Conservation (phyloP, 2,329 filamentous ascomycete species). For the Hymenoscyphus infarciens region DNA sequence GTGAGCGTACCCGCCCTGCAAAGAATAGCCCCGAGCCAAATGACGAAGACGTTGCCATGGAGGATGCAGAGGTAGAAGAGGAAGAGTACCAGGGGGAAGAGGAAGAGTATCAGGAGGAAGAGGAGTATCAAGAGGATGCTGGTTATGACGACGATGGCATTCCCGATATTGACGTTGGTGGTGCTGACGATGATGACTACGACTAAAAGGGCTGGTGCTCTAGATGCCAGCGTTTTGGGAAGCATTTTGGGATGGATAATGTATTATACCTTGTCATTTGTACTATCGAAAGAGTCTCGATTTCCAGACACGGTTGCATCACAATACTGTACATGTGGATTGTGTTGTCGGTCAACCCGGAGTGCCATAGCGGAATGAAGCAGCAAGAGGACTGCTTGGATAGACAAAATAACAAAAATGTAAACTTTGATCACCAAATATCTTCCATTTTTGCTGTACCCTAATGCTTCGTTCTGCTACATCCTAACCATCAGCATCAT, state of each 20-base stretch:
- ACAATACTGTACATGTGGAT: not conserved
- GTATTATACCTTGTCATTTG: conserved; percentile 2
- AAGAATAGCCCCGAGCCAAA: not conserved
- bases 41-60: not conserved
- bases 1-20: not conserved
- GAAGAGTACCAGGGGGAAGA: not conserved
- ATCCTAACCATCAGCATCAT: conserved; percentile 40
- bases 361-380: not conserved
- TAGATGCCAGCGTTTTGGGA: not conserved
- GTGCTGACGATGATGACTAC: not conserved
- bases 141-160: not conserved
- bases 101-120: not conserved
- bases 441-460: not conserved
- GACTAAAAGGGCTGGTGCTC: not conserved
- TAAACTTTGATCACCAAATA: not conserved
- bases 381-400: not conserved
- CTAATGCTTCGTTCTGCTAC: not conserved
- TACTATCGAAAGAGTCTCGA: not conserved
- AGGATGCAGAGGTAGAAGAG: not conserved
- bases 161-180: not conserved
- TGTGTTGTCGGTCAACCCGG: no score
- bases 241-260: not conserved
- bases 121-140: not conserved
- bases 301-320: not conserved
- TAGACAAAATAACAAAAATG: not conserved